Evolutionary conservation across 306 rosid genomes (phyloP).

Genomic region (Boehmeria nivea): DNA sequence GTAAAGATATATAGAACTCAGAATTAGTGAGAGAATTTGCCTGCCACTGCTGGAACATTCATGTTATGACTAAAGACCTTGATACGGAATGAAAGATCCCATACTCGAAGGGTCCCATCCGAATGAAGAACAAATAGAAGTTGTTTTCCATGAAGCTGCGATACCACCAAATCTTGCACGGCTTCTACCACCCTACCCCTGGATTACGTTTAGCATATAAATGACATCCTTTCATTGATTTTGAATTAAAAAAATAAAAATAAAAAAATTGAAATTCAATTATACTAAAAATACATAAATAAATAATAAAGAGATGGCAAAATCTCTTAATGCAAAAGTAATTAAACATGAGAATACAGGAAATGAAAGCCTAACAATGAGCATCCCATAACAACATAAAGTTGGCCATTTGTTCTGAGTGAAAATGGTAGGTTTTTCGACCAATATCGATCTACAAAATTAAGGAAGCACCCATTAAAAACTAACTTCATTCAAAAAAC

Average conservation of each 20-base stretch:
- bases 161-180: constrained; percentile 72
- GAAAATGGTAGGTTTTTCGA: no score
- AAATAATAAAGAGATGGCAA: no score
- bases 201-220: constrained; percentile 22
- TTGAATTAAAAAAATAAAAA: background rate
- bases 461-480: no score
- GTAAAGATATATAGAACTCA: constrained; percentile 8
- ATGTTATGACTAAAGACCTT: constrained; percentile 54
- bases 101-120: constrained; percentile 68
- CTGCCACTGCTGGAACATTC: constrained; percentile 44
- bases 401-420: no score
- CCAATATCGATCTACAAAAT: no score
- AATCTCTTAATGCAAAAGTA: no score
- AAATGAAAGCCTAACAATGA: no score
- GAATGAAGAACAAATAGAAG: constrained; percentile 79
- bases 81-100: constrained; percentile 67
- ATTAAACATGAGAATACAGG: no score
- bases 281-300: no score
- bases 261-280: background rate
- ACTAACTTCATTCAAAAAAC: no score
- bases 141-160: constrained; percentile 46
- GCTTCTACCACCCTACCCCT: constrained; percentile 71
- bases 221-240: background rate
- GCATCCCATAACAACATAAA: no score
- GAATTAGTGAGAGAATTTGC: constrained; percentile 31